Base-by-base conservation (phyloP, 1,284 basidiomycete genomes). In the Tilletiopsis washingtonensis region DNA sequence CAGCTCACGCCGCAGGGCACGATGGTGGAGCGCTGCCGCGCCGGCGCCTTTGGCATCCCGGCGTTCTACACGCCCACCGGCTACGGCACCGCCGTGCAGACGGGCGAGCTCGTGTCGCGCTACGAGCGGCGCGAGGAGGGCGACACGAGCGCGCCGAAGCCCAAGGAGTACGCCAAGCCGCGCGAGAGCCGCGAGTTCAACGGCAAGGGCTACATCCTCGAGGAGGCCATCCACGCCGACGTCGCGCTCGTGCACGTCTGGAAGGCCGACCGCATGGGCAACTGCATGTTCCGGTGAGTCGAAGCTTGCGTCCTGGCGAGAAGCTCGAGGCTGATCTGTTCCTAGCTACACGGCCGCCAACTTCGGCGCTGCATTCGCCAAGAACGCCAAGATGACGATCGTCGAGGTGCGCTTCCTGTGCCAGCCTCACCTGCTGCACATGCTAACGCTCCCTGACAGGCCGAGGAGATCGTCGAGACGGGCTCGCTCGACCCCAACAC, bases 41-140 rank as follows among this genome's bases (percentile, higher is more conserved):
- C 91, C 4, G 89, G 89, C 52, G 91, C 87, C 3, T 88, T 89
- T 20, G 93, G 93, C 50, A 91, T 94, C 62, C 93, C 93, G 5
- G 91, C 88, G 9, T 91, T 98, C 78, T 98, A 81, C 76, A 97
- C 91, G 4, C 88, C 91, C 4, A 94, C 91, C 2, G 93, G 91
- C 1, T 62, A 59, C 51, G 74, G 74, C 7, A 77, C 76, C 0
- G 67, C 69, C 5, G 71, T 77, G 0, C 70, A 77, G 57, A 74
- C 70, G 1, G 76, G 76, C 9, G 71, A 72, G 12, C 69, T 77
- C 27, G 68, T 75, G 3, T 70, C 71, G 39, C 48, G 62, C 34
- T 77, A 76, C 66, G 62, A 64, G 50, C 41, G 42, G 27, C 49
- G 57, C 14, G 41, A 48, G 3, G 58, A 61, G 38, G 54, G 59